Conservation (phyloP, 768 basidiomycete species). For the Mycena rebaudengoi region DNA sequence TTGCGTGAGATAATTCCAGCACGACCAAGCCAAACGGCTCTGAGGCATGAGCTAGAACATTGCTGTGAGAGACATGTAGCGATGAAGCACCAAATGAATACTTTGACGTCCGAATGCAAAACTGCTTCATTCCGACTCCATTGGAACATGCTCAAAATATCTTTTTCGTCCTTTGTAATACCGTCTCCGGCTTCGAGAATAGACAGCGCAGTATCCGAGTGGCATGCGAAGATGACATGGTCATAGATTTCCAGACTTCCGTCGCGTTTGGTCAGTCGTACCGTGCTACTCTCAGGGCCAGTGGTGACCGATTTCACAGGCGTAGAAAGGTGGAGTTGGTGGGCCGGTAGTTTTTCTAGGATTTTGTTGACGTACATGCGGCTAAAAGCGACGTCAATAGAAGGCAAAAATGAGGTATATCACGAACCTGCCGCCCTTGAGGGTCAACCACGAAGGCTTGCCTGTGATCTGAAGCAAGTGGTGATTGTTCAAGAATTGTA, state of each 20-base stretch:
- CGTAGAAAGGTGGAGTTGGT: constrained; percentile 67
- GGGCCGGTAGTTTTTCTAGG: constrained; percentile 57
- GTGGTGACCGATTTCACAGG: constrained; percentile 56
- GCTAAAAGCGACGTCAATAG: constrained; percentile 39
- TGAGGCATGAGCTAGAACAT: constrained; percentile 69
- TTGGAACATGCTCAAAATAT: constrained; percentile 63
- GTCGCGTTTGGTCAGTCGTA: constrained; percentile 55
- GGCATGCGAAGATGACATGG: constrained; percentile 78
- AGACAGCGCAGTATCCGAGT: constrained; percentile 69
- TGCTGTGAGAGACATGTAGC: background rate
- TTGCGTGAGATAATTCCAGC: constrained; percentile 81
- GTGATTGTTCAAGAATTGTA: constrained; percentile 80
- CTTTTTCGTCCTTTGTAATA: constrained; percentile 59
- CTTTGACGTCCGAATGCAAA: constrained; percentile 69
- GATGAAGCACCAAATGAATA: constrained; percentile 34
- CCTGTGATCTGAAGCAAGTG: constrained; percentile 75
- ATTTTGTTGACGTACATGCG: constrained; percentile 74
- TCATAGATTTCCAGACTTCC: constrained; percentile 63
- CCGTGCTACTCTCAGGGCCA: constrained; percentile 30
- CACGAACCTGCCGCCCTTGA: constrained; percentile 73
- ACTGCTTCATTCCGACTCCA: constrained; percentile 78
- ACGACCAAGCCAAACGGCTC: constrained; percentile 69
- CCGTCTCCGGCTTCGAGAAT: constrained; percentile 61
- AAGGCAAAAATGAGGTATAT: background rate
- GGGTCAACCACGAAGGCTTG: constrained; percentile 77